phyloP scores from a whole-genome alignment of 2,329 filamentous ascomycete genomes.

The Aspergillus vadensis region DNA sequence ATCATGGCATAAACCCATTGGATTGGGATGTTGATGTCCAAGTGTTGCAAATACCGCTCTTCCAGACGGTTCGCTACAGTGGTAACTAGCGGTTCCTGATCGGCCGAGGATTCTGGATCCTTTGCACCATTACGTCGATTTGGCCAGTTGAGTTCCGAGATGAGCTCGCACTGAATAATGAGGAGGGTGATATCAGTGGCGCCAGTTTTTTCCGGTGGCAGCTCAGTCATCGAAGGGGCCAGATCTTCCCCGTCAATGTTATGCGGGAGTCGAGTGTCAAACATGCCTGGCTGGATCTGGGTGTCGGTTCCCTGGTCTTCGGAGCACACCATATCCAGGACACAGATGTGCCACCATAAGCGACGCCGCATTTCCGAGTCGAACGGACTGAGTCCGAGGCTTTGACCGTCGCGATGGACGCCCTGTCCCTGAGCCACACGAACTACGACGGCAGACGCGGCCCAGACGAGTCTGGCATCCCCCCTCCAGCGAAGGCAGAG shows the following conservation, averaged over 20 bases:
- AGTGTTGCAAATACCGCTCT: conserved; percentile 32
- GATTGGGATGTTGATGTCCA: conserved; percentile 46
- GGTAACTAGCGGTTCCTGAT: conserved; percentile 26
- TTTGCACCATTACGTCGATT: background rate
- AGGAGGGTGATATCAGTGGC: conserved; percentile 31
- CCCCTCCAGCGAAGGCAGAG: conserved; percentile 16
- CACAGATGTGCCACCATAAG: conserved; percentile 34
- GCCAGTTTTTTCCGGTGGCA: conserved; percentile 9
- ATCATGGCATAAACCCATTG: conserved; percentile 65
- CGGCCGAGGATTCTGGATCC: background rate
- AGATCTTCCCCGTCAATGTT: conserved; percentile 31
- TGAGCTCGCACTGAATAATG: conserved; percentile 22
- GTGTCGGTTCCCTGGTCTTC: conserved; percentile 31
- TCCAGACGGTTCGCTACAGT: conserved; percentile 31
- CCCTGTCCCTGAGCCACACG: conserved; percentile 14
- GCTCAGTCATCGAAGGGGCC: conserved; percentile 13
- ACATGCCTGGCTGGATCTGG: conserved; percentile 26
- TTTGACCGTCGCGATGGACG: conserved; percentile 14
- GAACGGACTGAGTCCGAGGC: conserved; percentile 14
- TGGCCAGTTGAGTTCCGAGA: conserved; percentile 19
- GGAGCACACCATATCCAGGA: conserved; percentile 31
- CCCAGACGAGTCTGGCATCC: conserved; percentile 13
- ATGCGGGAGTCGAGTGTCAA: conserved; percentile 25
- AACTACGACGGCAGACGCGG: conserved; percentile 7
- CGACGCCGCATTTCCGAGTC: conserved; percentile 31